Evolutionary conservation across 805 yeast species (phyloP), one percentile per base, ranked within the genome.

Genomic region (Monosporozyma siamensis): DNA sequence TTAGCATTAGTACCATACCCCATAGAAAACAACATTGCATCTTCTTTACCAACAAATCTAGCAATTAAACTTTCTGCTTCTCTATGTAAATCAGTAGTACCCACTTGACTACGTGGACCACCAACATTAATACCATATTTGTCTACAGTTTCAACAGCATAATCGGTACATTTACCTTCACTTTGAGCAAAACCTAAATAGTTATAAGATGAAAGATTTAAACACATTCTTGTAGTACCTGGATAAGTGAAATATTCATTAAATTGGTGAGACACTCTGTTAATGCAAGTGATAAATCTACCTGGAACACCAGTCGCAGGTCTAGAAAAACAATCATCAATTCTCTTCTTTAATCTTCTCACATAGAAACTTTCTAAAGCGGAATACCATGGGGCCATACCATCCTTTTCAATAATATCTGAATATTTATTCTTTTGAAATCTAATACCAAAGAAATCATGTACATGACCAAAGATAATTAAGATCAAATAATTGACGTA

Each of bases 261-360:
- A 54, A 75, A 74, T 51, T 82, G 81, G 37, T 72, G 70, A n/a
- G 88, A 72, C 25, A 69, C 65, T 53, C 98, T 77, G 54, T 87
- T 89, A 54, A 82, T 80, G 54, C 95, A 81, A 44, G 79, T 75
- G 53, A 90, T 79, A 56, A 71, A 81, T 61, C 99, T 78, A 22
- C 99, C 99, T 1, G 99, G 97, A 17, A 90, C 97, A 40, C 97
- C 97, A 46, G 84, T 82, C n/a, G 94, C 86, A 34, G 96, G 96
- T 60, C 95, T 78, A 2, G 94, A 86, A 63, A 92, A 92, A 64
- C 96, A 87, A 65, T 90, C 97, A 60, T 85, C 95, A 45, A 92
- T 76, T 64, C 95, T 82, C 52, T 74, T 76, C 62, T 92, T 89
- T 71, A 92, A 74, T 55, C 97, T 80, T 55, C 99, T 81, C 34